Evolutionary conservation across 306 rosid species (phyloP).

Genomic region (Cucumis hystrix): DNA sequence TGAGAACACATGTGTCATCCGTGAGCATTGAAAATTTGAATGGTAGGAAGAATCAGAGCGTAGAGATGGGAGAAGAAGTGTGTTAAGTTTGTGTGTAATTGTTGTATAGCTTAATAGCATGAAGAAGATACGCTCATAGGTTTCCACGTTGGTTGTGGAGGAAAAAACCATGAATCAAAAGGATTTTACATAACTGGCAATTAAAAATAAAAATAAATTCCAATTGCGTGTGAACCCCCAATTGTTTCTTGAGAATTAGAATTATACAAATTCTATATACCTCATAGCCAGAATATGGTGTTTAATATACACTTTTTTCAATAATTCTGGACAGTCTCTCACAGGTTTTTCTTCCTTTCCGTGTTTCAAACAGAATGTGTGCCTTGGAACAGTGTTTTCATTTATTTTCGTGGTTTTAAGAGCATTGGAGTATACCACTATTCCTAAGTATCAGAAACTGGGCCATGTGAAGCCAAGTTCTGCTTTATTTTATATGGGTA

Average conservation of each 20-base stretch:
- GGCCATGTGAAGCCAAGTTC: background rate
- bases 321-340: background rate
- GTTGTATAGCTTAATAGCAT: background rate
- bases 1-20: background rate
- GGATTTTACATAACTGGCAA: background rate
- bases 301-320: background rate
- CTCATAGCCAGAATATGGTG: background rate
- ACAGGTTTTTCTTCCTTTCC: background rate
- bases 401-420: background rate
- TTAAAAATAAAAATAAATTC: background rate
- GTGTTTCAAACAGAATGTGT: background rate
- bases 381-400: background rate
- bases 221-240: background rate
- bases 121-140: background rate
- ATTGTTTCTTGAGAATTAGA: background rate
- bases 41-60: background rate
- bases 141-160: background rate
- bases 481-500: background rate
- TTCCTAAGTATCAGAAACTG: background rate
- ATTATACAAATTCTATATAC: background rate
- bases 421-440: background rate
- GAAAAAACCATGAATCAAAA: background rate
- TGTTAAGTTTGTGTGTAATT: background rate
- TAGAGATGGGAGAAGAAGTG: background rate
- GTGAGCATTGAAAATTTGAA: background rate